phyloP scores from a whole-genome alignment of 129 eudicot genomes.

The sunflower (Helianthus annuus) region HanXRQr2.0-SUNRISE NC_035444.2:133116353-133116852 shows the following conservation, averaged over 20 bases:
- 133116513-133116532: background rate
- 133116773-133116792: slow-evolving; percentile 90
- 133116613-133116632: slow-evolving; percentile 1
- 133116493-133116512: background rate
- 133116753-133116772: slow-evolving; percentile 94
- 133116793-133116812: slow-evolving; percentile 3
- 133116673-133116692: slow-evolving; percentile 89
- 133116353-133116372: too few relatives aligned
- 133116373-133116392: too few relatives aligned
- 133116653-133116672: slow-evolving; percentile 82
- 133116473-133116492: background rate
- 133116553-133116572: background rate
- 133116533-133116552: background rate
- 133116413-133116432: background rate
- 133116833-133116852: slow-evolving; percentile 8
- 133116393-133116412: background rate
- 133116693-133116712: slow-evolving; percentile 92
- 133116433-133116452: background rate
- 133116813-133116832: slow-evolving; percentile 15
- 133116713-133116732: slow-evolving; percentile 86
- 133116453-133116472: background rate
- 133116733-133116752: slow-evolving; percentile 83
- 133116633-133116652: slow-evolving; percentile 10
- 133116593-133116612: slow-evolving; percentile 4
- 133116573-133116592: background rate